Conservation (phyloP, 768 basidiomycete genomes). For the Rickenella mellea region DNA sequence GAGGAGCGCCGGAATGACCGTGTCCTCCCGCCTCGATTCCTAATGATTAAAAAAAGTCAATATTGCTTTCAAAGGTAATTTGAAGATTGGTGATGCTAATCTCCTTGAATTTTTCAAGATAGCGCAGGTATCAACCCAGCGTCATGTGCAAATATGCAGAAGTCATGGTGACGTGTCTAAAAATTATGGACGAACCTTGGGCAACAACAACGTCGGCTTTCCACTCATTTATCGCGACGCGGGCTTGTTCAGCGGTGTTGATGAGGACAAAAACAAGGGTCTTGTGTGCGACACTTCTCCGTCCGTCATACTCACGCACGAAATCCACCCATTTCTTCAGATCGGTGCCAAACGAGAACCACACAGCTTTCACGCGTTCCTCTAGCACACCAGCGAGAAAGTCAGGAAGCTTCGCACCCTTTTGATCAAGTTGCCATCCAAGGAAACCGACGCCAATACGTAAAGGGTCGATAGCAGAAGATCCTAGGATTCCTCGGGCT, state of each 20-base stretch:
- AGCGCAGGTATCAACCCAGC: not conserved
- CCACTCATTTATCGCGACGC: slow-evolving; percentile 53
- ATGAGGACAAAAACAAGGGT: slow-evolving; percentile 60
- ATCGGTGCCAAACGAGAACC: slow-evolving; percentile 64
- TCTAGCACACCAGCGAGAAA: slow-evolving; percentile 43
- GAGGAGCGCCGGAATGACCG: slow-evolving; percentile 44
- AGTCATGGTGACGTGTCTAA: slow-evolving; percentile 3
- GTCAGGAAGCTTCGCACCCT: slow-evolving; percentile 21
- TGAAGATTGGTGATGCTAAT: not conserved
- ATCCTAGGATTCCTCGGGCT: slow-evolving; percentile 36
- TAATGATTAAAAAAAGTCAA: slow-evolving; percentile 19
- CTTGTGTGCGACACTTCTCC: slow-evolving; percentile 14
- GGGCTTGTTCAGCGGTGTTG: slow-evolving; percentile 49
- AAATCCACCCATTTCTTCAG: slow-evolving; percentile 50
- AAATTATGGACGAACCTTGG: slow-evolving; percentile 44
- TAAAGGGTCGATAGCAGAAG: slow-evolving; percentile 22
- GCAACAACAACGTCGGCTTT: slow-evolving; percentile 66
- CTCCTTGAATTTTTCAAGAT: not conserved
- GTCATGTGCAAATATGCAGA: not conserved
- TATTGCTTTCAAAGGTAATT: not conserved
- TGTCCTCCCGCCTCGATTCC: slow-evolving; percentile 80
- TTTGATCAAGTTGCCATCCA: slow-evolving; percentile 57
- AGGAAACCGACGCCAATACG: slow-evolving; percentile 73
- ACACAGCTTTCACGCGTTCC: slow-evolving; percentile 51
- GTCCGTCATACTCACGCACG: slow-evolving; percentile 44